A percentile compares a stretch with the other conserved stretches of the same genome.
Conservation (phyloP, 139 green algal species). For the Chlamydomonas eustigma region DNA sequence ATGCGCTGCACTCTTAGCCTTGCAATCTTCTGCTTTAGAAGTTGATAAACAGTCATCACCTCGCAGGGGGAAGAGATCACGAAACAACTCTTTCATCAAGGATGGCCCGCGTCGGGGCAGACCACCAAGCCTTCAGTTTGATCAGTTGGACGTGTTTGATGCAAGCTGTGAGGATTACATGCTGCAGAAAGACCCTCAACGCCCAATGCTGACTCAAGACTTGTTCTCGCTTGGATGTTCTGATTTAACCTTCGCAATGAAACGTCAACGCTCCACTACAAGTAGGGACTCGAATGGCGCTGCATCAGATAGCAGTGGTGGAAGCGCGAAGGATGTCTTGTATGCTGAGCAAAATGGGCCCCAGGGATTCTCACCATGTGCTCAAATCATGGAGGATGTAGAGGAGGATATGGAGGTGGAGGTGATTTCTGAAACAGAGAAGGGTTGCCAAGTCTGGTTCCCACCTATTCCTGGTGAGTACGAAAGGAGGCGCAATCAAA, state of each 20-base stretch:
- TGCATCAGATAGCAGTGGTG: background rate
- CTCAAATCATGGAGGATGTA: background rate
- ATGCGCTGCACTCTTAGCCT: background rate
- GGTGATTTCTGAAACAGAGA: slow-evolving; percentile 8
- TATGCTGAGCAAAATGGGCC: background rate
- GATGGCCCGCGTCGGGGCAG: too few relatives aligned
- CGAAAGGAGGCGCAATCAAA: background rate
- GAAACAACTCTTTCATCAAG: too few relatives aligned
- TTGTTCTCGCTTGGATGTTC: too few relatives aligned
- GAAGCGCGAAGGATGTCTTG: background rate
- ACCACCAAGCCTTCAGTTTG: too few relatives aligned
- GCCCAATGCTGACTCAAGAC: too few relatives aligned
- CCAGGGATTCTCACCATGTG: background rate
- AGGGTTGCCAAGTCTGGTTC: slow-evolving; percentile 17
- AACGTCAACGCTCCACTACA: background rate
- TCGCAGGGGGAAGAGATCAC: too few relatives aligned
- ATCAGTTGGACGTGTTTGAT: too few relatives aligned
- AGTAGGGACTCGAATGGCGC: background rate
- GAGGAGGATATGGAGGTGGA: slow-evolving; percentile 5
- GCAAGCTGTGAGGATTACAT: too few relatives aligned
- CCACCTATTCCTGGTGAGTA: background rate
- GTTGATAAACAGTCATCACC: background rate
- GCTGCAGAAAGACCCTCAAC: too few relatives aligned
- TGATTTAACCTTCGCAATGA: too few relatives aligned
- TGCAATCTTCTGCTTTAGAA: too few relatives aligned